Base-by-base conservation (phyloP, 305 asterid species). In the Fraxinus baroniana region DNA sequence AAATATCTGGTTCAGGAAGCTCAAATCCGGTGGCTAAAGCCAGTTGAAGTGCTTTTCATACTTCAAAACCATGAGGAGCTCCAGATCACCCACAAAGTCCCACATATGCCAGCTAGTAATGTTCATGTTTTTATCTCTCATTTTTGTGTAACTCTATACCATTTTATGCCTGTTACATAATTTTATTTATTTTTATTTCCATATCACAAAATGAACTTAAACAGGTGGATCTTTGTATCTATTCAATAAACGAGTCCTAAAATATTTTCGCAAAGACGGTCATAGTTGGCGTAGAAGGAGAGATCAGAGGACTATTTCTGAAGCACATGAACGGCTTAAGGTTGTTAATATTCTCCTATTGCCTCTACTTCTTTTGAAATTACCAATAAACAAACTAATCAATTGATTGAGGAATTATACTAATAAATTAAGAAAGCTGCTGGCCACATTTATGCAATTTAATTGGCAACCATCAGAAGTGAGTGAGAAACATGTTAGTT, bases 251-350 rank as follows among this genome's bases (percentile, higher is more conserved):
- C 89, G 98, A 85, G 97, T 92, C 77, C 90, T 91, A 26, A 92
- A 96, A 72, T 89, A 83, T 85, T 97, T 97, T 33, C 98, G 98
- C 8, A 95, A 88, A 85, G 99, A 97, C 86, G 98, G 98, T 80
- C 99, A 97, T 86, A 87, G 83, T 85, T 97, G 99, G 99, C 97
- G 98, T 74, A 92, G 90, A 78, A 97, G 97, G 89, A 94, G 79
- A 89, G 98, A 93, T 88, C 95, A 97, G 86, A 91, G 88, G 88
- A 89, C 97, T 85, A 89, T 91, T 86, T 94, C 97, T 76, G 99
- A 97, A 91, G 98, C 95, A 76, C 99, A 97, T 76, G 99, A 95
- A 88, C 91, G 95, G 80, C 97, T 97, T 77, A 97, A 97, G 98
- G 99, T 97, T 83, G 78, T 49, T 64, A 68, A 28, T 83, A 60